Evolutionary conservation across 768 basidiomycete species (phyloP).

Genomic region (Leccinum olivaceopallidum): DNA sequence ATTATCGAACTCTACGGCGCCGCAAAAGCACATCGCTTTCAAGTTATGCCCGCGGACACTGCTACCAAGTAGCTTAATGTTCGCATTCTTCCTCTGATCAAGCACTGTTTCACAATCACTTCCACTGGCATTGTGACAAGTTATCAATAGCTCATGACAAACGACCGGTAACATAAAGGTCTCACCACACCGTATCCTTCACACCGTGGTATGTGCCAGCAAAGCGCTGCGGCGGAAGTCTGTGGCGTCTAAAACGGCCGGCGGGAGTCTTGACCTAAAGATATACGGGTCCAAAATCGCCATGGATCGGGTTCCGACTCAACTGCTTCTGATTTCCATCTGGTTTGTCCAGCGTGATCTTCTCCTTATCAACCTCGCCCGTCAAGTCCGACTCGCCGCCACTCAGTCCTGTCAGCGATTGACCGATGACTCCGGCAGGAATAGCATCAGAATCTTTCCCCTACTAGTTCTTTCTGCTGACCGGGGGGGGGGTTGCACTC

Average conservation of each 20-base stretch:
- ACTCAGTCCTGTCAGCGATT: slow-evolving; percentile 40
- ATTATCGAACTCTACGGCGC: background rate
- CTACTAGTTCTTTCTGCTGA: too few relatives aligned
- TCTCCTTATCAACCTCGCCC: slow-evolving; percentile 19
- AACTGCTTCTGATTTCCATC: too few relatives aligned
- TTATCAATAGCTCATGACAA: background rate
- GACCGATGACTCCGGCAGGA: slow-evolving; percentile 59
- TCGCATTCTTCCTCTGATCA: background rate
- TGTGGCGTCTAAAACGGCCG: too few relatives aligned
- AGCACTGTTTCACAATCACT: background rate
- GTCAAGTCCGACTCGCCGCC: background rate
- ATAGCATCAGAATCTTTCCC: slow-evolving; percentile 41
- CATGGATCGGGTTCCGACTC: background rate
- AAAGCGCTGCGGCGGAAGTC: too few relatives aligned
- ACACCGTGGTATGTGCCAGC: background rate
- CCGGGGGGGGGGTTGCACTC: too few relatives aligned
- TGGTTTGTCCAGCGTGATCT: background rate
- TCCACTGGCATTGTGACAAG: background rate
- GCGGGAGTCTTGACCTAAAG: too few relatives aligned
- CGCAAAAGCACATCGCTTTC: background rate
- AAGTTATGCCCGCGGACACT: background rate
- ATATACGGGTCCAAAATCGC: background rate
- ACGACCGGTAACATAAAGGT: background rate
- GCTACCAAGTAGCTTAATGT: background rate
- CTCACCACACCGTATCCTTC: background rate